Evolutionary conservation across 192 early-diverging fungal species (phyloP).

Genomic region (Lunasporangiospora selenospora): DNA sequence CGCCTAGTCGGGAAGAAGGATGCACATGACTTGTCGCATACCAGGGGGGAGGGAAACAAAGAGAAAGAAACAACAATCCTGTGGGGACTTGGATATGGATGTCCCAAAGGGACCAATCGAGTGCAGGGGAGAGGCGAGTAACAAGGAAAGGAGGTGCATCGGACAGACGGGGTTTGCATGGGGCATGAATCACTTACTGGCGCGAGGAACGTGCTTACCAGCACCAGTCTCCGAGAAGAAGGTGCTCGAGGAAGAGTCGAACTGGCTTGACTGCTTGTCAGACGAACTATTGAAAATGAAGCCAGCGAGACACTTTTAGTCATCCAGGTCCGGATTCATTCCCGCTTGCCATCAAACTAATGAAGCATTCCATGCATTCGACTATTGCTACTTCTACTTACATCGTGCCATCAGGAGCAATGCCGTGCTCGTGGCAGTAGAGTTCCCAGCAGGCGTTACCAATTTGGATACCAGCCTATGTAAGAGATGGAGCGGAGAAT

Average conservation of each 20-base stretch:
- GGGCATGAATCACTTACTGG: slow-evolving; percentile 45
- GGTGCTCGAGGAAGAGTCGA: slow-evolving; percentile 96
- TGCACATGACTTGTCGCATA: background rate
- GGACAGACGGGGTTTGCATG: background rate
- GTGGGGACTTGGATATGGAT: background rate
- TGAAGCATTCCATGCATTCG: background rate
- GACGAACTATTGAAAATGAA: slow-evolving; percentile 50
- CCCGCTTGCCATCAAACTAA: background rate
- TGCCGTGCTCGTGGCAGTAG: slow-evolving; percentile 96
- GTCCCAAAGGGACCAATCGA: background rate
- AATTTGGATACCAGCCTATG: slow-evolving; percentile 99
- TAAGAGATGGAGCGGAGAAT: too few species aligned
- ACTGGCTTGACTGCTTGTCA: slow-evolving; percentile 82
- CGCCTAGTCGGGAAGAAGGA: slow-evolving; percentile 4
- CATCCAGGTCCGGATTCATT: background rate
- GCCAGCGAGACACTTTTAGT: background rate
- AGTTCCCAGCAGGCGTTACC: slow-evolving; percentile 99
- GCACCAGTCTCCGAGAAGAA: slow-evolving; percentile 99
- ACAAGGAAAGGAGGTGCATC: background rate
- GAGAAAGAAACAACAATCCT: background rate
- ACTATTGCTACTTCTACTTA: slow-evolving; percentile 23
- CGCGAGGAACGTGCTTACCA: slow-evolving; percentile 99
- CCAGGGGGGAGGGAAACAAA: background rate
- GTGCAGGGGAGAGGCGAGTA: background rate
- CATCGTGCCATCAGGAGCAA: slow-evolving; percentile 59